These are phyloP conservation scores for Pseudocercospora cruenta DNA, from an alignment of 2,329 filamentous ascomycete species.

Conservation along the genomic window DNA sequence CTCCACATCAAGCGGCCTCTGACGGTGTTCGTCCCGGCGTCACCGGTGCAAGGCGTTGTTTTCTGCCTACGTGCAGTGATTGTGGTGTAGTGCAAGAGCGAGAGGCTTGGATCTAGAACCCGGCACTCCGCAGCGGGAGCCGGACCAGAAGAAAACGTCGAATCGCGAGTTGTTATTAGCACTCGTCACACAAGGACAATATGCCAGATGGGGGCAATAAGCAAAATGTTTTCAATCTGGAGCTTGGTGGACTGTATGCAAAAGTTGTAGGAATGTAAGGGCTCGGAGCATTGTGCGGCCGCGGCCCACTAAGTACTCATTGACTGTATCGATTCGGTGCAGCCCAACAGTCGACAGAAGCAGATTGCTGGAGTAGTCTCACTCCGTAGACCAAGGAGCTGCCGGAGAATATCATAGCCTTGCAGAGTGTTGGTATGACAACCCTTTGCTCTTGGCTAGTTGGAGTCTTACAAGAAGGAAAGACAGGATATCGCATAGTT, in stretches of 20 bases:
- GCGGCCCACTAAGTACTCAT: neutral
- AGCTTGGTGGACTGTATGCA: neutral
- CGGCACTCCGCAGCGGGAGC: neutral
- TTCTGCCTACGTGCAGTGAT: neutral
- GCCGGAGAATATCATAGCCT: neutral
- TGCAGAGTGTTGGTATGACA: neutral
- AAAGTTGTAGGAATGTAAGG: neutral
- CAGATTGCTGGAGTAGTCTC: neutral
- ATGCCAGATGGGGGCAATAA: neutral
- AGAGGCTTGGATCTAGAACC: constrained; percentile 3
- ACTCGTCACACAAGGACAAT: neutral
- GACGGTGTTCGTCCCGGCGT: neutral
- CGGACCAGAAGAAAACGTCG: neutral
- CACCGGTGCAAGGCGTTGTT: neutral
- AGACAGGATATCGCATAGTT: neutral
- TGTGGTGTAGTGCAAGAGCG: neutral
- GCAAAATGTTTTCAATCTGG: neutral
- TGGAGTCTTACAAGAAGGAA: neutral
- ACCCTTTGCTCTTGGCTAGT: too few relatives aligned
- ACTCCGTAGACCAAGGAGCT: neutral
- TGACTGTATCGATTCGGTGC: neutral
- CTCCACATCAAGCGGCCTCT: neutral
- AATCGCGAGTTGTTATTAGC: neutral
- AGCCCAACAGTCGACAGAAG: neutral
- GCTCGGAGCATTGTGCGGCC: neutral